Base-by-base conservation (phyloP, 768 basidiomycete genomes). In the Coprinopsis sp. region DNA sequence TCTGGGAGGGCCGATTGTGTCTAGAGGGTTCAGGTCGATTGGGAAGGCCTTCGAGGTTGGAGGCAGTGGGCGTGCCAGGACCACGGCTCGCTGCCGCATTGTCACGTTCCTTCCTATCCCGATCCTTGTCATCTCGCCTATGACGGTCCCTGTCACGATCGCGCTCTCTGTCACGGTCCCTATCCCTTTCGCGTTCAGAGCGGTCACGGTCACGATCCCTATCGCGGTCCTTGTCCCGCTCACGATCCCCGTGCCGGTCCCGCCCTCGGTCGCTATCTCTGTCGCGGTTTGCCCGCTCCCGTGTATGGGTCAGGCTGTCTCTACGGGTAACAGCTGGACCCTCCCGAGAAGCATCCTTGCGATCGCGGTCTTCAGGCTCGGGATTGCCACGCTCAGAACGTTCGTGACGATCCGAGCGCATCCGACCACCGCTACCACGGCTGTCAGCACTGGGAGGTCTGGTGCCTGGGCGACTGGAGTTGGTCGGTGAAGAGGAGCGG, bases 401-500 rank as follows among this genome's bases (percentile, higher is more conserved):
- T 43, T 60, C 57, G 33, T 65, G 69, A 41, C 79, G 74, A 51
- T 79, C 81, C 31, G 74, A 71, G 6, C 81, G 73, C 30, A 70
- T 59, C 40, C 82, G 79, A 31, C 81, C 82, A 16, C 77, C 82
- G 56, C 87, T 89, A 3, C 74, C 69, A 27, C 86, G 81, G 54
- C 87, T 88, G 49, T 90, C 87, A 33, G 69, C 64, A 54, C 87
- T 90, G 33, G 75, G 71, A 47, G 84, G 82, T 40, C 87, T 71
- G 10, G 86, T 84, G 8, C 82, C 83, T 5, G 82, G 81, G 16
- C 77, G 76, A 18, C 40, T 42, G 40, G 14, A 16, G 51, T 76
- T 83, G 1, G 71, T 56, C 13, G 87, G 87, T 3, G 87, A 87
- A 3, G 73, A 67, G 3, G 85, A 81, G 33, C 86, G 81, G 23